A percentile compares a stretch with the other conserved stretches of the same genome.
Conservation (phyloP, 2,329 filamentous ascomycete genomes). For the Neophaeococcomyces mojaviensis region DNA sequence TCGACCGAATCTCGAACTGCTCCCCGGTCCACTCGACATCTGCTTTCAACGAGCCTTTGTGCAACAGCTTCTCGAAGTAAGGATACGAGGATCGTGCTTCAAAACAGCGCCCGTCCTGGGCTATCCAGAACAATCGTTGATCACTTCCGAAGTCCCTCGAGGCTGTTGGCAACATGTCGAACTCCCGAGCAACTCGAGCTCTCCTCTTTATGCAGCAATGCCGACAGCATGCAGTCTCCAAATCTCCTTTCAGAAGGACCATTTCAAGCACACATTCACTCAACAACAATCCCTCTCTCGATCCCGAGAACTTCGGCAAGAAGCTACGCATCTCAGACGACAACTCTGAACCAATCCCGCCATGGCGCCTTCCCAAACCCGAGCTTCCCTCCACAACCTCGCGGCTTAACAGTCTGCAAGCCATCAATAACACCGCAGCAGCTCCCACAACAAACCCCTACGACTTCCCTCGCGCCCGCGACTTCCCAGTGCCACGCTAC, state of each 20-base stretch:
- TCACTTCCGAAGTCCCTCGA: no score
- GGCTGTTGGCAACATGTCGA: background rate
- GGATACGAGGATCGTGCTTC: no score
- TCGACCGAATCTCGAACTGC: no score
- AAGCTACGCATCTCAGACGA: slow-evolving; percentile 4
- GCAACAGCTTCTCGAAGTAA: no score
- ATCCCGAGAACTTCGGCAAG: slow-evolving; percentile 19
- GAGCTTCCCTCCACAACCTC: background rate
- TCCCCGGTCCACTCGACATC: no score
- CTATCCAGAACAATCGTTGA: no score
- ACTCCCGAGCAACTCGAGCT: slow-evolving; percentile 14
- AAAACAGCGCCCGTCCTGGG: no score
- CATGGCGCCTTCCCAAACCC: slow-evolving; percentile 6
- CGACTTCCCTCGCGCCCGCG: slow-evolving; percentile 6
- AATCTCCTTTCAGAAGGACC: background rate
- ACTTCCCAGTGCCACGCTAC: slow-evolving; percentile 3
- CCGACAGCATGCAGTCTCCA: slow-evolving; percentile 6
- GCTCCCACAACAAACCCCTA: background rate
- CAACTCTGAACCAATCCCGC: slow-evolving; percentile 1
- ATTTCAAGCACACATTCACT: slow-evolving; percentile 6
- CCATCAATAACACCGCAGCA: slow-evolving; percentile 10
- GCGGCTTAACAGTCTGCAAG: background rate
- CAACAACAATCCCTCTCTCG: slow-evolving; percentile 13
- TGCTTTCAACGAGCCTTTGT: no score
- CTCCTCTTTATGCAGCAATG: slow-evolving; percentile 19